These are phyloP conservation scores for Annona cherimola DNA, from an alignment of 164 flowering plant genomes.

Conservation along the genomic window DNA sequence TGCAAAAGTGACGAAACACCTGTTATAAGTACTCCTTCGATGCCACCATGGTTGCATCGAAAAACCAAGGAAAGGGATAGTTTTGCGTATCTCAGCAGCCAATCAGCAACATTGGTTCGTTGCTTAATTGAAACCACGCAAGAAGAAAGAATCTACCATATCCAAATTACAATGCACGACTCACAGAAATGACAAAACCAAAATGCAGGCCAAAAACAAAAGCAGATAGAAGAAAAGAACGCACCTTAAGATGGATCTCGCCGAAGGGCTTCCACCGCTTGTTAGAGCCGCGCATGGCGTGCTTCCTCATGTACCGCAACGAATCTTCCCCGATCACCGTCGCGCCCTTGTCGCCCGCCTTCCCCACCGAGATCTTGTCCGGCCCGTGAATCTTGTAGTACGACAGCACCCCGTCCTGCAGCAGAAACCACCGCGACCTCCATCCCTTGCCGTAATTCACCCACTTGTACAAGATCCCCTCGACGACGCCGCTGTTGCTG, in stretches of 20 bases:
- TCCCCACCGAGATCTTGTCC: slow-evolving; percentile 59
- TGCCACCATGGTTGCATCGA: not conserved
- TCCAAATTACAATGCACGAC: no score
- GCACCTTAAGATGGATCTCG: slow-evolving; percentile 92
- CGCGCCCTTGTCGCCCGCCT: slow-evolving; percentile 43
- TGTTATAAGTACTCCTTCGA: not conserved
- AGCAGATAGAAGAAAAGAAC: slow-evolving; percentile 5
- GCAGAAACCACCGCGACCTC: slow-evolving; percentile 74
- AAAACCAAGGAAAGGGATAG: not conserved
- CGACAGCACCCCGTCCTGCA: slow-evolving; percentile 89
- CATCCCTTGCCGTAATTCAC: slow-evolving; percentile 94
- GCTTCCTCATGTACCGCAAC: slow-evolving; percentile 52
- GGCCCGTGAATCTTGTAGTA: slow-evolving; percentile 93
- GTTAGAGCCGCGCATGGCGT: slow-evolving; percentile 14
- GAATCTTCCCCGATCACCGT: slow-evolving; percentile 81
- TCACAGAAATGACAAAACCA: not conserved
- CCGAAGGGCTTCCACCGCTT: slow-evolving; percentile 83
- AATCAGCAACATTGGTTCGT: no score
- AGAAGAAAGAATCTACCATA: no score
- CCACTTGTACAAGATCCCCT: slow-evolving; percentile 86
- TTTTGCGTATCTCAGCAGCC: not conserved
- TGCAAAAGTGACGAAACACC: not conserved
- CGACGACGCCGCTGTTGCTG: slow-evolving; percentile 36
- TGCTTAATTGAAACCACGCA: no score
- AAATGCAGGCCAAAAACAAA: not conserved